These are phyloP conservation scores for Panicum virgatum DNA, from an alignment of 202 grass and related monocot genomes.

Conservation along the genomic window DNA sequence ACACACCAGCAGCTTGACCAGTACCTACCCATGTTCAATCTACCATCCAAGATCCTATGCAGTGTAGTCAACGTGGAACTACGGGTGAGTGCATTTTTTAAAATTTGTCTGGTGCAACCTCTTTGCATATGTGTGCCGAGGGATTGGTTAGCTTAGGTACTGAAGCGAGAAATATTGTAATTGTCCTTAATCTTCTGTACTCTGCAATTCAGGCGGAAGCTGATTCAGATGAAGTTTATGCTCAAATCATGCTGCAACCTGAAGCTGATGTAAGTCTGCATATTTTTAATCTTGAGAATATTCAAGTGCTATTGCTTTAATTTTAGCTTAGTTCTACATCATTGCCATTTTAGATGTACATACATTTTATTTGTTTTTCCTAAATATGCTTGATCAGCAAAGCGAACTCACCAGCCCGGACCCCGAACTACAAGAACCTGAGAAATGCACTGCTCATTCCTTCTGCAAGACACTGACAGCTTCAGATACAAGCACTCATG, in stretches of 20 bases:
- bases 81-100: constrained; percentile 50
- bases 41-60: constrained; percentile 92
- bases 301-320: constrained; percentile 2
- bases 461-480: constrained; percentile 98
- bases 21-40: constrained; percentile 76
- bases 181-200: constrained; percentile 22
- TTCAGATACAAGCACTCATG: constrained; percentile 97
- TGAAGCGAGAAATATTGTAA: constrained; percentile 18
- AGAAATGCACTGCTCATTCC: constrained; percentile 67
- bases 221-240: constrained; percentile 97
- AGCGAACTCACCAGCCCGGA: constrained; percentile 62
- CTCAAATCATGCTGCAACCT: constrained; percentile 91
- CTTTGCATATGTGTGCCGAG: constrained; percentile 4
- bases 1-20: constrained; percentile 78
- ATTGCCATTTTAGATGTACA: constrained; percentile 16
- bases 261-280: constrained; percentile 67
- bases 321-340: constrained; percentile 16
- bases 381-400: constrained; percentile 51
- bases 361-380: constrained; percentile 34
- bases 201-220: constrained; percentile 70
- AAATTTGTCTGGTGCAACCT: constrained; percentile 36
- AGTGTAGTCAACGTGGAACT: constrained; percentile 82
- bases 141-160: not conserved
- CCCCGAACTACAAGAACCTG: constrained; percentile 56
- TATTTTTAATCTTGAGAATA: not conserved